Evolutionary conservation across 306 rosid genomes (phyloP).

Genomic region (Erythrophleum fordii): DNA sequence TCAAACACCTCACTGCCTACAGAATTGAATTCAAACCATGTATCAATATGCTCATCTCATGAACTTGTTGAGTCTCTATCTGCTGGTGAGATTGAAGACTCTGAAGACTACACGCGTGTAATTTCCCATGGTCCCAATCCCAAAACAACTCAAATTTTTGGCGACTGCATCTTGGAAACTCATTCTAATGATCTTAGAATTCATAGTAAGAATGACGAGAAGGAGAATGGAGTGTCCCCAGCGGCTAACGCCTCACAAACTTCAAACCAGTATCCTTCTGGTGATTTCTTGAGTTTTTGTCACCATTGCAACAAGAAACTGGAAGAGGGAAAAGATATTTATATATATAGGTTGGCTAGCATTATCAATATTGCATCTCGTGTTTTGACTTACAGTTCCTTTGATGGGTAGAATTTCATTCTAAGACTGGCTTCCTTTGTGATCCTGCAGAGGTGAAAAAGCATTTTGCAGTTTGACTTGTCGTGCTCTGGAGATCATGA

Average conservation of each 20-base stretch:
- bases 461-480: slow-evolving; percentile 87
- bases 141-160: slow-evolving; percentile 79
- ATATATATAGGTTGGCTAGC: slow-evolving; percentile 74
- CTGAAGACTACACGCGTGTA: slow-evolving; percentile 93
- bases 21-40: slow-evolving; percentile 46
- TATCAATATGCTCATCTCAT: slow-evolving; percentile 48
- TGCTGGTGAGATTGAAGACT: slow-evolving; percentile 76
- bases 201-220: slow-evolving; percentile 51
- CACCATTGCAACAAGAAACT: slow-evolving; percentile 72
- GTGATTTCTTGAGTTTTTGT: slow-evolving; percentile 75
- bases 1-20: slow-evolving; percentile 29
- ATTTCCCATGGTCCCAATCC: slow-evolving; percentile 84
- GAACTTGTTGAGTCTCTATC: slow-evolving; percentile 60
- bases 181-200: slow-evolving; percentile 47
- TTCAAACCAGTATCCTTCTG: slow-evolving; percentile 52
- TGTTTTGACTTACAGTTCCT: slow-evolving; percentile 16
- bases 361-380: neutral
- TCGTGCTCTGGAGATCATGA: slow-evolving; percentile 75
- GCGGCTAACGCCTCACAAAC: slow-evolving; percentile 5
- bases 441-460: slow-evolving; percentile 79
- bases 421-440: slow-evolving; percentile 26
- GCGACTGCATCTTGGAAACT: slow-evolving; percentile 82
- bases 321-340: slow-evolving; percentile 84
- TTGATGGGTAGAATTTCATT: slow-evolving; percentile 6
- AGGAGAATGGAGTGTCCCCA: slow-evolving; percentile 39